Conservation (phyloP, 2,329 filamentous ascomycete species). For the Diaporthe velutina region DNA sequence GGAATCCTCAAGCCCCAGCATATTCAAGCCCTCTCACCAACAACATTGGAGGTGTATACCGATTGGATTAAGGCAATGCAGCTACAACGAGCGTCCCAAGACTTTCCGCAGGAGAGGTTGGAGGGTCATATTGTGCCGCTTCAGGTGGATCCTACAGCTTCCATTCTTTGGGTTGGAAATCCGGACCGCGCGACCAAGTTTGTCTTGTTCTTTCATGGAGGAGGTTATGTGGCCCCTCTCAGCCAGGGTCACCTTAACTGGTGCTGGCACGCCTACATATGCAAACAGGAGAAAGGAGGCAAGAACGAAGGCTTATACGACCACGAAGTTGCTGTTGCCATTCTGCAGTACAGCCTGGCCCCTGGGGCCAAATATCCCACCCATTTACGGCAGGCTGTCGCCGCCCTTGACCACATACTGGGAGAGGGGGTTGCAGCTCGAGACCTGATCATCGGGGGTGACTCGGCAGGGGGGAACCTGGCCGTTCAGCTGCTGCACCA, state of each 20-base stretch:
- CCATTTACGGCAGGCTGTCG: slow-evolving; percentile 50
- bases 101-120: background rate
- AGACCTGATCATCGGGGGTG: slow-evolving; percentile 52
- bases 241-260: slow-evolving; percentile 44
- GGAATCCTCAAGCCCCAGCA: background rate
- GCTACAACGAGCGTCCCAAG: background rate
- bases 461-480: slow-evolving; percentile 54
- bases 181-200: slow-evolving; percentile 45
- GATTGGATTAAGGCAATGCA: background rate
- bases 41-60: background rate
- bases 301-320: background rate
- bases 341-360: slow-evolving; percentile 51
- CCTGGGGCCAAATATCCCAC: slow-evolving; percentile 47
- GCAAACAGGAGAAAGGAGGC: slow-evolving; percentile 40
- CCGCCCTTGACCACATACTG: slow-evolving; percentile 48
- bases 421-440: slow-evolving; percentile 46
- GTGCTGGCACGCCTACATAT: slow-evolving; percentile 46
- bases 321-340: slow-evolving; percentile 42
- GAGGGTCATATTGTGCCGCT: background rate
- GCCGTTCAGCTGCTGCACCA: slow-evolving; percentile 49
- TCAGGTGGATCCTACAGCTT: background rate
- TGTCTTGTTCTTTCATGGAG: slow-evolving; percentile 48
- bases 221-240: slow-evolving; percentile 44
- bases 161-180: slow-evolving; percentile 47
- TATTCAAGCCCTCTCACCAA: background rate